A percentile compares a stretch with the other conserved stretches of the same genome.
Evolutionary conservation across 2,329 filamentous ascomycete species (phyloP).

Genomic region (Alternaria panax): DNA sequence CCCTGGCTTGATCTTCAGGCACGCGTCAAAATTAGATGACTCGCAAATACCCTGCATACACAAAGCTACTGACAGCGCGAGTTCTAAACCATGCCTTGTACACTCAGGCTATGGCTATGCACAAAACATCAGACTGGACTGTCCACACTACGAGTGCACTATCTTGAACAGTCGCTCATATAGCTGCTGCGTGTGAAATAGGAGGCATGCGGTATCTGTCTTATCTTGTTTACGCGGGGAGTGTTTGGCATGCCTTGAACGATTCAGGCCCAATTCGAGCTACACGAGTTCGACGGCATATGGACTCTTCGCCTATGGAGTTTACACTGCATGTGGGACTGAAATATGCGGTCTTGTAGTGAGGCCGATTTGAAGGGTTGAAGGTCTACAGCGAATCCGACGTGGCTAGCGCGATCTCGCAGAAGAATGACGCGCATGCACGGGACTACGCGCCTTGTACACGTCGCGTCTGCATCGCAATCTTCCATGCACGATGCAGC

Average conservation of each 20-base stretch:
- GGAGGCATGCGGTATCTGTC: too few relatives aligned
- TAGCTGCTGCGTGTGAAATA: background rate
- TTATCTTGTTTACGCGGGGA: background rate
- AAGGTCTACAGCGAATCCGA: background rate
- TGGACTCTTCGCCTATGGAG: too few relatives aligned
- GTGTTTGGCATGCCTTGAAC: background rate
- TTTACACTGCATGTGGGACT: background rate
- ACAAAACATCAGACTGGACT: background rate
- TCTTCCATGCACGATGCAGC: constrained; percentile 5
- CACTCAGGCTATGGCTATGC: background rate
- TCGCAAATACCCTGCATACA: background rate
- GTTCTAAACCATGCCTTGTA: background rate
- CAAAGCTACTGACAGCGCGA: background rate
- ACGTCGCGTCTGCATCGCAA: constrained; percentile 11
- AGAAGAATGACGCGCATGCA: constrained; percentile 46
- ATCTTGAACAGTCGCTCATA: too few relatives aligned
- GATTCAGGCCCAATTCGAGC: background rate
- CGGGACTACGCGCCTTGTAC: constrained; percentile 40
- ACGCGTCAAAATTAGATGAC: background rate
- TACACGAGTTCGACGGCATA: too few relatives aligned
- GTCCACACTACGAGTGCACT: background rate
- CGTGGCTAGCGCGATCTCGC: constrained; percentile 26
- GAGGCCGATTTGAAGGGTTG: background rate
- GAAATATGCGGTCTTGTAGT: background rate
- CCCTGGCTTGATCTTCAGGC: constrained; percentile 5